Conservation (phyloP, 352 stramenopile species). For the Globisporangium radiosum region DNA sequence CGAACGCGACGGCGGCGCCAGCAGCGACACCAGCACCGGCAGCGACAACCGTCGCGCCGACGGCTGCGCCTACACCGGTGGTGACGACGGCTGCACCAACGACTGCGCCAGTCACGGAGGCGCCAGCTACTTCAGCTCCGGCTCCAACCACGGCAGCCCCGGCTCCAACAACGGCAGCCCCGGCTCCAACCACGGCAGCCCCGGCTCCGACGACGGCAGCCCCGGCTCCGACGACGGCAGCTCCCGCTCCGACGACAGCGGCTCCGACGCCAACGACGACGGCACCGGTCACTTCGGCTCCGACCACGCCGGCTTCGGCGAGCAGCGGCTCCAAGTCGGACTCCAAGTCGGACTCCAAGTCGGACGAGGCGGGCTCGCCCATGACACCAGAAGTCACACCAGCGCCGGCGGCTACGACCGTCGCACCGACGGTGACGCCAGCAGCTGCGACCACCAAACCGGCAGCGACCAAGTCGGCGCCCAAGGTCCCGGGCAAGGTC, state of each 20-base stretch:
- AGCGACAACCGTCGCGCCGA: constrained; percentile 2
- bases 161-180: background rate
- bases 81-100: constrained; percentile 13
- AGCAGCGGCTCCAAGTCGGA: background rate
- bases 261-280: background rate
- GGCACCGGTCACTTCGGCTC: background rate
- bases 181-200: too few species aligned
- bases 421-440: constrained; percentile 1
- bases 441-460: constrained; percentile 15
- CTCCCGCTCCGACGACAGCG: background rate
- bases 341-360: background rate
- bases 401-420: background rate
- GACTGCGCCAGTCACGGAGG: background rate
- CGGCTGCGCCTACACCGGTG: constrained; percentile 8
- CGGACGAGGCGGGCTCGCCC: constrained; percentile 3
- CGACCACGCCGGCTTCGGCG: background rate
- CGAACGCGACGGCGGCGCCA: constrained; percentile 5
- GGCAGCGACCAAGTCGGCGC: constrained; percentile 1
- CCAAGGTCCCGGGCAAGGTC: background rate
- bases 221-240: background rate
- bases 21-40: background rate
- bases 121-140: background rate
- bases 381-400: background rate
- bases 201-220: too few species aligned
- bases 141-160: background rate